These are phyloP conservation scores for Hortiboletus flavorubellus DNA, from an alignment of 768 basidiomycete genomes.

Conservation along the genomic window DNA sequence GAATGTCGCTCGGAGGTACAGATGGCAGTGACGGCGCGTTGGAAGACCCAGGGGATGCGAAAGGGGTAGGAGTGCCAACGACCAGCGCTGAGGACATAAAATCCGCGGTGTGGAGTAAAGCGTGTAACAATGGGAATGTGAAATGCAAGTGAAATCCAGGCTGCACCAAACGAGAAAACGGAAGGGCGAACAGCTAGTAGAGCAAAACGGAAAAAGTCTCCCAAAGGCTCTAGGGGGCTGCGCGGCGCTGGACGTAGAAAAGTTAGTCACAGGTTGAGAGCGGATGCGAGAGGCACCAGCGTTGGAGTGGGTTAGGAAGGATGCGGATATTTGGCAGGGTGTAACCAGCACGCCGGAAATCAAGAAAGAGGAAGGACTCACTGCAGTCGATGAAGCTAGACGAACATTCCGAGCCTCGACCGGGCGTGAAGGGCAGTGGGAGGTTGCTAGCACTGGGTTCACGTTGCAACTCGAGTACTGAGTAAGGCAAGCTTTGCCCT, in stretches of 20 bases:
- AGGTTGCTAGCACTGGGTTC: slow-evolving; percentile 5
- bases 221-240: not conserved
- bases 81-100: slow-evolving; percentile 22
- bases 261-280: slow-evolving; percentile 1
- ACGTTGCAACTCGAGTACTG: slow-evolving; percentile 13
- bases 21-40: slow-evolving; percentile 8
- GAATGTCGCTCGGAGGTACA: not conserved
- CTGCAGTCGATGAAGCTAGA: slow-evolving; percentile 21
- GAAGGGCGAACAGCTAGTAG: slow-evolving; percentile 1
- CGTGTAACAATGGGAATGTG: slow-evolving; percentile 7
- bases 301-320: not conserved
- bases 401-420: slow-evolving; percentile 14
- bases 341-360: not conserved
- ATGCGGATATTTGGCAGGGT: not conserved
- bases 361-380: slow-evolving; percentile 9
- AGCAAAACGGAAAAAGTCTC: slow-evolving; percentile 5
- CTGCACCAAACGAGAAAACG: slow-evolving; percentile 3
- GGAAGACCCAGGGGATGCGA: slow-evolving; percentile 8
- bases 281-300: not conserved
- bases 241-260: not conserved
- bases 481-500: slow-evolving; percentile 19
- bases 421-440: slow-evolving; percentile 18
- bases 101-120: slow-evolving; percentile 7
- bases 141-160: slow-evolving; percentile 5
- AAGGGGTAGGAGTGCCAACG: slow-evolving; percentile 10